Evolutionary conservation across 23 red algal species (phyloP), one percentile per base, ranked within the genome.

Genomic region (Gracilaria caudata): DNA sequence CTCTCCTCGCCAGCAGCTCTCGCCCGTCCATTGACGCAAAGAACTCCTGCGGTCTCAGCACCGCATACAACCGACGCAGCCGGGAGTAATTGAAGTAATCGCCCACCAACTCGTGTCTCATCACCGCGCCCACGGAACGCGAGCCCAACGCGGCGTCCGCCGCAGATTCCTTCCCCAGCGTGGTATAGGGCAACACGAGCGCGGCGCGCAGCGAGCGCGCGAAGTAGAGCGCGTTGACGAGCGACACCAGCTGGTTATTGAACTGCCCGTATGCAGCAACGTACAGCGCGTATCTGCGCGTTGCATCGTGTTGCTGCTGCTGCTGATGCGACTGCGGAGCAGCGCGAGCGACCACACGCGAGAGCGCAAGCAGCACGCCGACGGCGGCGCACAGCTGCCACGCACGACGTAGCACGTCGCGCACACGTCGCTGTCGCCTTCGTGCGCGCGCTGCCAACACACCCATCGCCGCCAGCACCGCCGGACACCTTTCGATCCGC

Each of bases 171-270:
- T 83, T 83, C 3, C 79, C 79, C 36, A 83, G 79, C 17, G 51
- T 64, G 79, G 79, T 68, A 37, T 38, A 83, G 13, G 79, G 79
- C 36, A 83, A 59, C 28, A 83, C 63, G 11, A 83, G 63, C 23
- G 37, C 79, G 56, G 79, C 79, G 63, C 37, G 49, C 43, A 66
- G 57, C 19, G 57, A 66, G 13, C 58, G 53, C 39, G 79, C 79
- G 25, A 83, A 63, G 56, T 60, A 83, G 17, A 83, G 28, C 9
- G 34, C 79, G 33, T 83, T 83, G 59, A 83, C 20, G 7, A 83
- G 79, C 57, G 79, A 83, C 16, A 83, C 79, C 10, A 83, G 23
- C 79, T 83, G 79, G 63, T 83, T 83, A 59, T 83, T 83, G 33
- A 83, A 47, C 55, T 83, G 79, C 29, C 79, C 79, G 14, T 83